phyloP scores from a whole-genome alignment of 805 yeast genomes.

The Barnettozyma vustinii region DNA sequence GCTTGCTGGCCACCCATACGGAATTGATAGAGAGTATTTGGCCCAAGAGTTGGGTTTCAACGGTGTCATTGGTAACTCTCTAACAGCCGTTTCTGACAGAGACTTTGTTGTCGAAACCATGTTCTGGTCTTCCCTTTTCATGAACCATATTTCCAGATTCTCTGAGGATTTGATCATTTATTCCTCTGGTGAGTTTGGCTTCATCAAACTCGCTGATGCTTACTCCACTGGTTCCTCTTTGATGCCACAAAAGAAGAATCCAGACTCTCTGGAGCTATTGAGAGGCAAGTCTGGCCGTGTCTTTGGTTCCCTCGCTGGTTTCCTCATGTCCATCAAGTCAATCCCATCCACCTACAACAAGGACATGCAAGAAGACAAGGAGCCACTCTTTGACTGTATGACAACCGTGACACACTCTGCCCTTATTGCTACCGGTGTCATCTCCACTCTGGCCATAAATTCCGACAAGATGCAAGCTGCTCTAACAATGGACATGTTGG shows the following conservation, averaged over 20 bases:
- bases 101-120: conserved; percentile 94
- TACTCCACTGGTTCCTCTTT: conserved; percentile 97
- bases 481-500: conserved; percentile 97
- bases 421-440: conserved; percentile 91
- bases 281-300: conserved; percentile 98
- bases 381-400: conserved; percentile 91
- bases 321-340: conserved; percentile 94
- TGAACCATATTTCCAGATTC: conserved; percentile 93
- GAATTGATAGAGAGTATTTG: conserved; percentile 90
- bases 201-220: conserved; percentile 90
- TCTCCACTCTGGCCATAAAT: conserved; percentile 76
- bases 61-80: conserved; percentile 89
- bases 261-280: conserved; percentile 90
- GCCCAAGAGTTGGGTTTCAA: conserved; percentile 76
- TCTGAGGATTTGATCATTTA: conserved; percentile 93
- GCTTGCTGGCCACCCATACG: conserved; percentile 97
- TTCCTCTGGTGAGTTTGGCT: conserved; percentile 97
- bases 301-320: conserved; percentile 91
- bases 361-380: conserved; percentile 99
- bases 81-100: conserved; percentile 96
- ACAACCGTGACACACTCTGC: conserved; percentile 91
- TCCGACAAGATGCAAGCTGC: conserved; percentile 77
- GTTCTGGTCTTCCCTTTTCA: conserved; percentile 92
- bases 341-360: conserved; percentile 97
- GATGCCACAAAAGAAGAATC: conserved; percentile 99